These are phyloP conservation scores for Syzygium syzygioides DNA, from an alignment of 441 rosid species.

Conservation along the genomic window DNA sequence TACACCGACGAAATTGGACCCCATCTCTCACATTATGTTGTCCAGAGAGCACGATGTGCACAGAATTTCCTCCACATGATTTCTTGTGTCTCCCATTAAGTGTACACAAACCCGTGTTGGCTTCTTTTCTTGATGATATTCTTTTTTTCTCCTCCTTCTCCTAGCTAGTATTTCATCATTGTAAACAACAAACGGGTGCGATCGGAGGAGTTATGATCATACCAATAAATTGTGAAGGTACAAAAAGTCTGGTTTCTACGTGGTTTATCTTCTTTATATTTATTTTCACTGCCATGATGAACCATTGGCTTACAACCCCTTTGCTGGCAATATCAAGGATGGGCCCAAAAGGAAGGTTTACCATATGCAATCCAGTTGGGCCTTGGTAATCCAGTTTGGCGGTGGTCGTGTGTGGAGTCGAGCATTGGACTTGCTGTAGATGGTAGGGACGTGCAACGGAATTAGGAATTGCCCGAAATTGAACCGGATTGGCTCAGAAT, in stretches of 20 bases:
- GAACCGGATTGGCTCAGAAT: accelerated
- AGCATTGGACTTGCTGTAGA: too few species aligned
- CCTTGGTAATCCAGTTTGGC: background rate
- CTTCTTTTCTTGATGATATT: background rate
- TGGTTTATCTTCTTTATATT: background rate
- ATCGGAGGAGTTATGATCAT: background rate
- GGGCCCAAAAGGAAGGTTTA: background rate
- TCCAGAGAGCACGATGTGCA: background rate
- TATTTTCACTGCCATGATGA: background rate
- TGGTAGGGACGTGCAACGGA: too few species aligned
- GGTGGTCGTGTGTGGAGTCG: too few species aligned
- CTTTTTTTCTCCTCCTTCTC: background rate
- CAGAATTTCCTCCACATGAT: background rate
- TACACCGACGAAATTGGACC: background rate
- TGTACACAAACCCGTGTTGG: background rate
- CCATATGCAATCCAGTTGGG: background rate
- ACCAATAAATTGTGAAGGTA: background rate
- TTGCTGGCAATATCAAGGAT: background rate
- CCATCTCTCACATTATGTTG: background rate
- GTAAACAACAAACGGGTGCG: background rate
- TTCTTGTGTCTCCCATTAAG: background rate
- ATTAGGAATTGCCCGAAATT: accelerated
- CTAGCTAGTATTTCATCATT: background rate
- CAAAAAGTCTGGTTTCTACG: background rate
- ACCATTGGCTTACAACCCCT: background rate